These are phyloP conservation scores for Cercospora sp. DNA, from an alignment of 2,329 filamentous ascomycete species.

Conservation along the genomic window DNA sequence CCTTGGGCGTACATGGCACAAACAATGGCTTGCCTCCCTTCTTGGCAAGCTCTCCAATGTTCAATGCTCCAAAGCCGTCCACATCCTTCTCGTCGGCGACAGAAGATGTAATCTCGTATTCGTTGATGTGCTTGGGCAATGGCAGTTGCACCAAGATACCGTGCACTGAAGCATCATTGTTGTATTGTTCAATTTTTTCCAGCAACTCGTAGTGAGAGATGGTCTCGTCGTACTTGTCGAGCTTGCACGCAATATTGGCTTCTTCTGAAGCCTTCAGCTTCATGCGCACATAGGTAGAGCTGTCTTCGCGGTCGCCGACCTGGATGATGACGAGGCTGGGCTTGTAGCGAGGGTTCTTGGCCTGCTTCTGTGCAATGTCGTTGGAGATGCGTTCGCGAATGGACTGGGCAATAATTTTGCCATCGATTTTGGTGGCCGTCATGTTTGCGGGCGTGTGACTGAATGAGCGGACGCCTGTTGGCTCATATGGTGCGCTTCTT, in stretches of 20 bases:
- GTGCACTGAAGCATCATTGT: slow-evolving; percentile 82
- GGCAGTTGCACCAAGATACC: slow-evolving; percentile 94
- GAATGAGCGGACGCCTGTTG: slow-evolving; percentile 41
- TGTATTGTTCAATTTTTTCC: slow-evolving; percentile 75
- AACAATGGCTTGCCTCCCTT: slow-evolving; percentile 86
- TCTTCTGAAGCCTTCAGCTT: slow-evolving; percentile 96
- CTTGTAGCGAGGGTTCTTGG: slow-evolving; percentile 80
- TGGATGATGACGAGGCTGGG: slow-evolving; percentile 93
- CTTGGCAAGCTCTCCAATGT: slow-evolving; percentile 97
- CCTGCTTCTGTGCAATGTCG: slow-evolving; percentile 80
- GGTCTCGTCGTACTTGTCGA: slow-evolving; percentile 78
- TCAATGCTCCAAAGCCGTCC: slow-evolving; percentile 89
- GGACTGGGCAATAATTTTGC: slow-evolving; percentile 87
- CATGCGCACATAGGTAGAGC: slow-evolving; percentile 96
- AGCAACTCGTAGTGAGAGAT: slow-evolving; percentile 84
- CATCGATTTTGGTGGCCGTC: slow-evolving; percentile 90
- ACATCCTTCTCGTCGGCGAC: slow-evolving; percentile 96
- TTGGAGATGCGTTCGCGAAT: slow-evolving; percentile 79
- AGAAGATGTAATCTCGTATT: slow-evolving; percentile 85
- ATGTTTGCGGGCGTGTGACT: slow-evolving; percentile 63
- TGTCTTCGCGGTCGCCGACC: slow-evolving; percentile 91
- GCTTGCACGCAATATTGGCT: slow-evolving; percentile 86
- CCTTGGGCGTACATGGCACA: slow-evolving; percentile 93
- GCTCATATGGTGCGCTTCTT: not conserved
- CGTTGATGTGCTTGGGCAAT: slow-evolving; percentile 82